phyloP scores from a whole-genome alignment of 2,329 filamentous ascomycete species.

The Aureobasidium sp. region DNA sequence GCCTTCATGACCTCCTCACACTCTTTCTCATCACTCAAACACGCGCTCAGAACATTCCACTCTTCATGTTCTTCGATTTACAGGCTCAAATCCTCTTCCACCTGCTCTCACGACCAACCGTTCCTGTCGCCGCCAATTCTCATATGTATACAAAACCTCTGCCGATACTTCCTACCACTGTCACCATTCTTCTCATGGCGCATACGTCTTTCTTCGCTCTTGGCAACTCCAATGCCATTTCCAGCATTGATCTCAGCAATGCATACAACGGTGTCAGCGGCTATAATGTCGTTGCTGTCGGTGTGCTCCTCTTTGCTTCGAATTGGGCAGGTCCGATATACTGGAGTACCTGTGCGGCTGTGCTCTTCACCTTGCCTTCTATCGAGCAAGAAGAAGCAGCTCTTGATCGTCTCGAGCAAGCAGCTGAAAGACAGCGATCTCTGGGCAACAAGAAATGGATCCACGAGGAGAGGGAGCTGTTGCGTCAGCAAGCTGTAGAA shows the following conservation, averaged over 20 bases:
- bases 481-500: neutral
- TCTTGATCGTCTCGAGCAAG: neutral
- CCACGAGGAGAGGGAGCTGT: constrained; percentile 22
- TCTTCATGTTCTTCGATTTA: constrained; percentile 69
- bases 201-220: constrained; percentile 82
- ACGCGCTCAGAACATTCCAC: constrained; percentile 73
- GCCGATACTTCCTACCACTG: constrained; percentile 37
- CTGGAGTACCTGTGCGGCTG: constrained; percentile 64
- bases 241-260: constrained; percentile 86
- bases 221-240: constrained; percentile 89
- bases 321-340: constrained; percentile 92
- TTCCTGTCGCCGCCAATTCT: neutral
- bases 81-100: constrained; percentile 35
- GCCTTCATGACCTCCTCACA: constrained; percentile 60
- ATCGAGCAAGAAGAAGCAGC: constrained; percentile 5
- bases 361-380: constrained; percentile 36
- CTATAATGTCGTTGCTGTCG: constrained; percentile 77
- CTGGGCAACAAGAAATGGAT: constrained; percentile 22
- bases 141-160: neutral
- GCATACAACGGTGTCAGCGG: constrained; percentile 85
- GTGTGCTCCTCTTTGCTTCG: constrained; percentile 71
- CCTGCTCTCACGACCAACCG: constrained; percentile 15
- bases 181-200: constrained; percentile 68
- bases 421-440: neutral
- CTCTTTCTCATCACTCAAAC: constrained; percentile 84